phyloP scores from a whole-genome alignment of 2,329 filamentous ascomycete genomes.

The Aureobasidium sp. region DNA sequence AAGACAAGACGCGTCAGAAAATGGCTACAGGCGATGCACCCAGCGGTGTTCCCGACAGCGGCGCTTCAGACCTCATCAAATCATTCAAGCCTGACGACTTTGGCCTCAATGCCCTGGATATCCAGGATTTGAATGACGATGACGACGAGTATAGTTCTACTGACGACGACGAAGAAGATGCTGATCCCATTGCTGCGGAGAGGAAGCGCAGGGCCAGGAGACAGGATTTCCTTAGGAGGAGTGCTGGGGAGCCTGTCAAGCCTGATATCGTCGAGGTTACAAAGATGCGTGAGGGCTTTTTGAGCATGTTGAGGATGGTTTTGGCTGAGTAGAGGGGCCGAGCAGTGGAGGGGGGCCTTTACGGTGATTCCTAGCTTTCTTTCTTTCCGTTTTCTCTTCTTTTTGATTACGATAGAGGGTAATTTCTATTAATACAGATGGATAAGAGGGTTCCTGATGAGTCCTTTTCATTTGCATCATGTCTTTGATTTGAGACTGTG shows the following conservation, averaged over 20 bases:
- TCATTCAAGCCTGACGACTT: conserved; percentile 77
- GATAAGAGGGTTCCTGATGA: not conserved
- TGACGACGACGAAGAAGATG: conserved; percentile 62
- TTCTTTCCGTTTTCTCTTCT: not conserved
- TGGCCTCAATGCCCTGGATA: conserved; percentile 77
- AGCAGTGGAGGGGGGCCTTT: not conserved
- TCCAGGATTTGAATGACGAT: conserved; percentile 77
- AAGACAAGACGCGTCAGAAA: conserved; percentile 96
- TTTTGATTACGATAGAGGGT: not conserved
- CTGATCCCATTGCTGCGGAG: conserved; percentile 85
- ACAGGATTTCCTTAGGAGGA: conserved; percentile 61
- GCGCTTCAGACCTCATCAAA: conserved; percentile 46
- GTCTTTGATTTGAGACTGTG: not conserved
- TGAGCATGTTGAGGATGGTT: conserved; percentile 31
- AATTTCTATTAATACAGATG: not conserved
- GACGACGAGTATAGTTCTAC: conserved; percentile 61
- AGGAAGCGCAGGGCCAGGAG: conserved; percentile 67
- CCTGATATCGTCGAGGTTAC: conserved; percentile 28
- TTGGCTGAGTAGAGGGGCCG: conserved; percentile 25
- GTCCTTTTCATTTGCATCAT: not conserved
- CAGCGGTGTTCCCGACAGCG: conserved; percentile 23
- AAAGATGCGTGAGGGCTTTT: conserved; percentile 30
- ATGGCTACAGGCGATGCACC: conserved; percentile 70
- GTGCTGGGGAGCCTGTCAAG: conserved; percentile 33
- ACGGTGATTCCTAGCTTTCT: not conserved